phyloP scores from a whole-genome alignment of 192 early-diverging fungal species.

The Linnemannia exigua region DNA sequence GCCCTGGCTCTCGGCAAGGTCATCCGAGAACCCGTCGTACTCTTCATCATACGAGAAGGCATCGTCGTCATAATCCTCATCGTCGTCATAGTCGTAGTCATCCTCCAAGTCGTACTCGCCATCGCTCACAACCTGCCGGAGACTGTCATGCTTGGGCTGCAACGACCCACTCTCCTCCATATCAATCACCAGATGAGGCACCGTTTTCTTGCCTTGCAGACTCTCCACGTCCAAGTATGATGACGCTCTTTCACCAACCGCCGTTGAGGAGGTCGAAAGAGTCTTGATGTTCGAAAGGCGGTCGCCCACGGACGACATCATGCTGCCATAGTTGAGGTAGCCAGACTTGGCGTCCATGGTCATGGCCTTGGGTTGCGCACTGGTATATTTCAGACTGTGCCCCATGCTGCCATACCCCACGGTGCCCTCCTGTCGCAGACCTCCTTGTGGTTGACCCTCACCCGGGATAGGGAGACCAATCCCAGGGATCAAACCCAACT shows the following conservation, averaged over 20 bases:
- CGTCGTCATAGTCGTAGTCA: conserved; percentile 22
- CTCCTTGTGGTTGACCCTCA: neutral
- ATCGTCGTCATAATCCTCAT: conserved; percentile 39
- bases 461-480: neutral
- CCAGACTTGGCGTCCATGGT: conserved; percentile 27
- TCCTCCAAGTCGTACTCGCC: conserved; percentile 45
- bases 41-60: conserved; percentile 34
- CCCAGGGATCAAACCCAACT: neutral
- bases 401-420: neutral
- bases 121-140: conserved; percentile 56
- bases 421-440: neutral
- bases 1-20: neutral
- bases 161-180: neutral
- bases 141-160: conserved; percentile 30
- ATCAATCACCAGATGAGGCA: conserved; percentile 20
- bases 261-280: conserved; percentile 37
- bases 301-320: conserved; percentile 2
- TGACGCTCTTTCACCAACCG: conserved; percentile 13
- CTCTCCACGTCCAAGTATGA: neutral
- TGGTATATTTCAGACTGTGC: conserved; percentile 23
- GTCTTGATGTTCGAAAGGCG: conserved; percentile 23
- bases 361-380: conserved; percentile 34
- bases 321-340: conserved; percentile 40
- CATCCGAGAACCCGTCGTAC: conserved; percentile 23
- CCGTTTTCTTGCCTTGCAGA: neutral